Percentiles rank a stretch among this genome's conserved stretches.
phyloP scores from a whole-genome alignment of 1,284 basidiomycete genomes.

The Moniliella sp. region DNA sequence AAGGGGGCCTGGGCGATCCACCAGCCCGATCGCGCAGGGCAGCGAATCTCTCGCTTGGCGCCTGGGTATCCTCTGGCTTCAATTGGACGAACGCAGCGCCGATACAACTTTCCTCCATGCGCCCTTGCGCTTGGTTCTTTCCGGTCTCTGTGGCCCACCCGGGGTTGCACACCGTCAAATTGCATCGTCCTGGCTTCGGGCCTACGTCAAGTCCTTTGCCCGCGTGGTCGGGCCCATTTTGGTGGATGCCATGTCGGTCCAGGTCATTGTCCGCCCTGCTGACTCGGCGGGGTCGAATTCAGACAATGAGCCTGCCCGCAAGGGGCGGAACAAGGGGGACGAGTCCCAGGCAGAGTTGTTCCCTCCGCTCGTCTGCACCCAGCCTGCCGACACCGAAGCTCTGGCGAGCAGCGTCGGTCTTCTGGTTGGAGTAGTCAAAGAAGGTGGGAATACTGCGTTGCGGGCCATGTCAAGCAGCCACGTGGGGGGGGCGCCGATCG shows the following conservation, averaged over 20 bases:
- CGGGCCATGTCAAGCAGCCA: too few species aligned
- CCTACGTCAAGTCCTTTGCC: slow-evolving; percentile 13
- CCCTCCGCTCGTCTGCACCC: slow-evolving; percentile 48
- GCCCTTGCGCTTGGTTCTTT: slow-evolving; percentile 67
- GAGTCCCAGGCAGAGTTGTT: slow-evolving; percentile 35
- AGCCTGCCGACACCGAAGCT: slow-evolving; percentile 54
- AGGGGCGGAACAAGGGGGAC: neutral
- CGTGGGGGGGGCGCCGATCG: too few species aligned
- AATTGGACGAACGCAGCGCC: slow-evolving; percentile 52
- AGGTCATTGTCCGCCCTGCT: neutral
- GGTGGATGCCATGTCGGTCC: slow-evolving; percentile 7
- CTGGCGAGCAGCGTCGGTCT: slow-evolving; percentile 48
- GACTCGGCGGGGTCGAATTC: neutral
- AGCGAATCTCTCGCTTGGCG: too few species aligned
- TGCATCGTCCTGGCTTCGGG: slow-evolving; percentile 17
- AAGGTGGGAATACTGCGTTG: too few species aligned
- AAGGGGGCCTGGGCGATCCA: too few species aligned
- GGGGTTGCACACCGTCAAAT: slow-evolving; percentile 9
- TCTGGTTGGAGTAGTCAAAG: slow-evolving; percentile 53
- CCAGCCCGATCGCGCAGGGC: too few species aligned
- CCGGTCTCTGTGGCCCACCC: slow-evolving; percentile 43
- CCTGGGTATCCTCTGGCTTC: neutral
- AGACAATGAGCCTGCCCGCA: neutral
- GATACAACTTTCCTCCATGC: slow-evolving; percentile 61
- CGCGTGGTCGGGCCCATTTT: slow-evolving; percentile 14